Base-by-base conservation (phyloP, 495 filamentous ascomycete genomes). In the Penicillium lagena region DNA sequence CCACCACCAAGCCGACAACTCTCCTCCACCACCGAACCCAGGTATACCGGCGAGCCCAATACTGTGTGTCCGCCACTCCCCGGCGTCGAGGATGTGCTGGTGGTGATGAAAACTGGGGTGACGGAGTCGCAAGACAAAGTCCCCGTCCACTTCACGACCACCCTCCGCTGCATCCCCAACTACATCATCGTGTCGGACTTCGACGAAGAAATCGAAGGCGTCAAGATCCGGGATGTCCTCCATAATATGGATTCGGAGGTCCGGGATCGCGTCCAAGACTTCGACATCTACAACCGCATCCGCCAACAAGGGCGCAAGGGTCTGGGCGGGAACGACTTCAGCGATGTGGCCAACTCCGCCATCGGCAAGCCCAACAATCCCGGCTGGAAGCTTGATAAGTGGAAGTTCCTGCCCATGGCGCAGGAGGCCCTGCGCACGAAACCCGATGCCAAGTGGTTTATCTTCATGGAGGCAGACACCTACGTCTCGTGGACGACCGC, bases 381-480 rank as follows among this genome's bases (percentile, higher is more conserved):
- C 0, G 71, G 71, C 17, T 79, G 76, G 76, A 75, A 74, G 30
- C 64, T 81, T 12, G 77, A 81, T 47, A 79, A 79, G 50, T 81
- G 75, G 75, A 81, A 80, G 56, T 75, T 76, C 48, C 50, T 81
- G 11, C 76, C 76, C 11, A 79, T 80, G 73, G 62, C 74, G 4
- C 64, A 72, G 44, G 62, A 71, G 46, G 65, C 76, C 1, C 64
- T 72, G 35, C 49, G 48, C 8, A 43, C 57, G 35, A 67, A 67
- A 30, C 71, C 73, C 12, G 58, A 72, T 37, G 74, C 75, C 13
- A 76, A 82, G 45, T 87, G 81, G 79, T 87, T 80, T 52, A 54
- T 86, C 37, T 83, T 86, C 54, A 77, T 85, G 59, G 82, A 86
- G 42, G 81, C 81, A 7, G 82, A 86, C 59, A 82, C 82, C 5